A percentile compares a stretch with the other conserved stretches of the same genome.
These are phyloP conservation scores for Pilobolus umbonatus DNA, from an alignment of 192 early-diverging fungal genomes.

Conservation along the genomic window DNA sequence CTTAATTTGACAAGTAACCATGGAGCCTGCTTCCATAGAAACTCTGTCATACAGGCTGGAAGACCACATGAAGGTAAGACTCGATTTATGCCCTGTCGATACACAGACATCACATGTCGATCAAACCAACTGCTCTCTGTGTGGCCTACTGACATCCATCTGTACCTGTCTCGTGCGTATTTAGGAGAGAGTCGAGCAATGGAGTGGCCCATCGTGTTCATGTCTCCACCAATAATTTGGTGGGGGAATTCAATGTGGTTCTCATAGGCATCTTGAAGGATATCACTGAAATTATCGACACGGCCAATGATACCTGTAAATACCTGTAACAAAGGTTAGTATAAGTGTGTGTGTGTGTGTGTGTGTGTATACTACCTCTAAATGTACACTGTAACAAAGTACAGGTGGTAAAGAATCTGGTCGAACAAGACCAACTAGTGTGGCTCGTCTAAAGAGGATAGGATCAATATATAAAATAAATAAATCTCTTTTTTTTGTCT, in stretches of 20 bases:
- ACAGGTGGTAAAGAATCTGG: constrained; percentile 46
- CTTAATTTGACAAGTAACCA: not conserved
- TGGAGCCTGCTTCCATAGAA: no score
- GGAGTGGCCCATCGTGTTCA: constrained; percentile 78
- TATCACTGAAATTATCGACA: constrained; percentile 60
- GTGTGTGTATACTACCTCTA: no score
- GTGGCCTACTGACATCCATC: constrained; percentile 55
- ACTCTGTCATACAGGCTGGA: constrained; percentile 2
- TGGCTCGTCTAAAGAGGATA: constrained; percentile 52
- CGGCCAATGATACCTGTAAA: constrained; percentile 73
- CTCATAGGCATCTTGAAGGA: constrained; percentile 53
- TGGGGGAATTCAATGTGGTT: constrained; percentile 45
- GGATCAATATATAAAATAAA: not conserved
- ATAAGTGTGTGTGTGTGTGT: not conserved
- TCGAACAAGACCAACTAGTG: constrained; percentile 55
- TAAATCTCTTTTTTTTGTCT: constrained; percentile 3
- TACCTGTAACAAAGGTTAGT: constrained; percentile 36
- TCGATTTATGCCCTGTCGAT: constrained; percentile 6
- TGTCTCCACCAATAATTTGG: constrained; percentile 69
- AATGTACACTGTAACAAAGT: constrained; percentile 68
- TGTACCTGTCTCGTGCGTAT: constrained; percentile 61
- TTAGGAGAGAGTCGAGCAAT: constrained; percentile 62
- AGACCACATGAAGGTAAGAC: not conserved
- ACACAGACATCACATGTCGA: constrained; percentile 40
- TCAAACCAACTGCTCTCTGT: constrained; percentile 72